Evolutionary conservation across 805 yeast genomes (phyloP), one percentile per base, ranked within the genome.

Genomic region (Schwanniomyces sp.): DNA sequence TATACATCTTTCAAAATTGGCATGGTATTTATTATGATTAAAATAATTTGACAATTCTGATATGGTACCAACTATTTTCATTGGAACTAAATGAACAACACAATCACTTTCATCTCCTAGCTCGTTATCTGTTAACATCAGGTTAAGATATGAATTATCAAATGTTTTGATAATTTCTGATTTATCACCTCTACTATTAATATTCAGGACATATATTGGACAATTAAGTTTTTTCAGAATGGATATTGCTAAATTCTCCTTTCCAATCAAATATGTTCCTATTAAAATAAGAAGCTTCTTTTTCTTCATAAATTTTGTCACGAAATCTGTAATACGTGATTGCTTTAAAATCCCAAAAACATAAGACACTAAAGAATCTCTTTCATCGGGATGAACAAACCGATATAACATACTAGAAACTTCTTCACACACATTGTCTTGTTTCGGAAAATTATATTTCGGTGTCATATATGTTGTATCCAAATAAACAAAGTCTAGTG

Each of bases 231-330:
- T 59, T 43, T 77, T 67, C 55, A 89, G 87, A 10, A 88, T 68
- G 0, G 80, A 71, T 7, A 88, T 64, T 0, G 96, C 97, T 26
- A 94, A 63, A 48, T 85, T 80, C 62, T 94, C 99, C 61, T 94
- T 94, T 2, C 99, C 99, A 34, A 94, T 91, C 2, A 91, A 80
- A 63, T 94, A 94, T 0, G 96, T 84, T 0, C 98, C 98, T 12
- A 94, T 84, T 8, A 88, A 69, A 7, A 85, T 78, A 50, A 88
- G 65, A 49, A 77, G 74, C 47, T 74, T 72, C 47, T 70, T 70
- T 55, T 66, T 68, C 44, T 59, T 61, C 11, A 46, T 46, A 18
- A 52, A 34, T 38, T 48, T 28, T 7, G 16, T 16, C 7, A 60
- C 34, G 45, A 70, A 69, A 50, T 74, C 78, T 1, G 78, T 72